Percentiles rank a stretch among this genome's conserved stretches.
Conservation (phyloP, 83 land plant species). For the Picea mariana region DNA sequence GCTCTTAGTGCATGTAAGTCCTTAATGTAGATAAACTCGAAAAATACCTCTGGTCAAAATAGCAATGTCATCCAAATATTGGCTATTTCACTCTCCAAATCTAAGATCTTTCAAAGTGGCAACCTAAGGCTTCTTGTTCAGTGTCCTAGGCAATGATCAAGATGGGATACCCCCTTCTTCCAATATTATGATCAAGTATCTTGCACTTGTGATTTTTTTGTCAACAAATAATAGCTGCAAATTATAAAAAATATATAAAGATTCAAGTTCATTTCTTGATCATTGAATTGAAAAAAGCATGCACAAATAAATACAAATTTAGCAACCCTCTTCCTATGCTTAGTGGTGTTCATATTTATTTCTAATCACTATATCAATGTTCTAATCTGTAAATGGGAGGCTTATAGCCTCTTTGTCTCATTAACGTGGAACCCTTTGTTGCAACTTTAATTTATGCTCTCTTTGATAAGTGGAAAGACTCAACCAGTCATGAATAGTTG, state of each 20-base stretch:
- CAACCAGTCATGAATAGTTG: too few relatives aligned
- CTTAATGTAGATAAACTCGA: not conserved
- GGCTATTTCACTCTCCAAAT: conserved; percentile 92
- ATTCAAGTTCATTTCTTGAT: too few relatives aligned
- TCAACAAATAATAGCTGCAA: too few relatives aligned
- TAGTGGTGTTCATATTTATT: not conserved
- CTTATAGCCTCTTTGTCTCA: too few relatives aligned
- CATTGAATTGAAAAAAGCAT: too few relatives aligned
- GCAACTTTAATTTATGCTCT: too few relatives aligned
- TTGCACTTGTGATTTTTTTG: conserved; percentile 28
- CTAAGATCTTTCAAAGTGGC: conserved; percentile 96
- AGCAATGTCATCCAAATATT: conserved; percentile 94
- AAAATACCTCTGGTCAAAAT: conserved; percentile 82
- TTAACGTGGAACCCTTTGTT: too few relatives aligned
- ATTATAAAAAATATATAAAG: too few relatives aligned
- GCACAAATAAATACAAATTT: not conserved
- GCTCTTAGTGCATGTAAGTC: not conserved
- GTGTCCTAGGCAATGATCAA: conserved; percentile 91
- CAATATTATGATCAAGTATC: conserved; percentile 69
- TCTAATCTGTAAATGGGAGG: too few relatives aligned
- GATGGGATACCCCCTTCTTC: conserved; percentile 88
- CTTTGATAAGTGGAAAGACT: too few relatives aligned
- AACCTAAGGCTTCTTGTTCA: conserved; percentile 91
- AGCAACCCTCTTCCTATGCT: not conserved
- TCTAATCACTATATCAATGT: too few relatives aligned